Conservation (phyloP, 345 rosid species). For the Capsella bursapastoris region DNA sequence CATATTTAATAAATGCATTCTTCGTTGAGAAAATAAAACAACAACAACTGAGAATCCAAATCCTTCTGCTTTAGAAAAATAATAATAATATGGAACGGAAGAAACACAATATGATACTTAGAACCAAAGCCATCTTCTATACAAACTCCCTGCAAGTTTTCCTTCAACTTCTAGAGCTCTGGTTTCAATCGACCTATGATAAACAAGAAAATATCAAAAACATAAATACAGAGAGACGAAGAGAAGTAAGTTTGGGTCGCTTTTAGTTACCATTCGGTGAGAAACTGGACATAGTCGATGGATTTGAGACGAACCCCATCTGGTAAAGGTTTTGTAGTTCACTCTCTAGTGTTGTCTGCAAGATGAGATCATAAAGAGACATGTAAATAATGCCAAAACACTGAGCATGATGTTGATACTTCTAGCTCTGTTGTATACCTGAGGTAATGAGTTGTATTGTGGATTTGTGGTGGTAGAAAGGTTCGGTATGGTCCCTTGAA, state of each 20-base stretch:
- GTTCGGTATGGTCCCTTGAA: conserved; percentile 57
- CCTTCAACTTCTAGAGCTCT: conserved; percentile 55
- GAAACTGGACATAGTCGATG: conserved; percentile 59
- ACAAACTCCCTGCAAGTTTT: conserved; percentile 36
- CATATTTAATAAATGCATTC: conserved; percentile 33
- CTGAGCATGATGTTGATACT: conserved; percentile 8
- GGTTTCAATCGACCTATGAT: conserved; percentile 63
- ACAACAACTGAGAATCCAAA: conserved; percentile 43
- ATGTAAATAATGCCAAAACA: background rate
- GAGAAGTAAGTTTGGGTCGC: conserved; percentile 22
- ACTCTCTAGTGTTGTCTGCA: conserved; percentile 63
- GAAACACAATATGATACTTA: conserved; percentile 38
- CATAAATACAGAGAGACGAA: background rate
- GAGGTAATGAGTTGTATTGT: conserved; percentile 65
- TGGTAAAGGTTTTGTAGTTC: conserved; percentile 77
- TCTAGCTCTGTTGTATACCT: conserved; percentile 47
- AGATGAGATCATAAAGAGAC: background rate
- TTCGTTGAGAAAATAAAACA: conserved; percentile 27
- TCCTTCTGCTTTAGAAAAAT: conserved; percentile 22
- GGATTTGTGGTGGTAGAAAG: conserved; percentile 55
- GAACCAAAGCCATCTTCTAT: conserved; percentile 41
- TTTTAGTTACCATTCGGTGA: conserved; percentile 60
- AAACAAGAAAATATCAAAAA: background rate
- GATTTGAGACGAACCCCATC: conserved; percentile 71
- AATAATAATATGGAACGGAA: conserved; percentile 24